Percentiles rank a stretch among this genome's conserved stretches.
These are phyloP conservation scores for Pythium graminicola DNA, from an alignment of 352 stramenopile species.

Conservation along the genomic window DNA sequence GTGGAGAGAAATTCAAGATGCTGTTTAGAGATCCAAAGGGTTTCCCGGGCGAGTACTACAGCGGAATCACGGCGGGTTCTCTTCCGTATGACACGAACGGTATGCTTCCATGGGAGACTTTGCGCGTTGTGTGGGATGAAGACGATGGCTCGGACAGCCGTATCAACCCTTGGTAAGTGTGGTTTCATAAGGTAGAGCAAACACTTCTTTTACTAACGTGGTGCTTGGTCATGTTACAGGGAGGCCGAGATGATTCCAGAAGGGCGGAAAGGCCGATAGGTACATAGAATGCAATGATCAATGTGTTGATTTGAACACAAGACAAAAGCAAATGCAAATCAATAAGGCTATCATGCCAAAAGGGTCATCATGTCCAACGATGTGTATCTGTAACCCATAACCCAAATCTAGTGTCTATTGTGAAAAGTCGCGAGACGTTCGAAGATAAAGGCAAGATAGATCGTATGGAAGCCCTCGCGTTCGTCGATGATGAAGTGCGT, in stretches of 20 bases:
- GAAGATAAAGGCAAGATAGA: background rate
- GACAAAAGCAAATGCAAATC: background rate
- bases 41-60: slow-evolving; percentile 65
- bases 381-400: slow-evolving; percentile 10
- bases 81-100: slow-evolving; percentile 53
- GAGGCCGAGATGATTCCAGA: slow-evolving; percentile 20
- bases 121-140: slow-evolving; percentile 81
- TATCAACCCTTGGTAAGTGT: slow-evolving; percentile 80
- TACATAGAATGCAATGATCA: background rate
- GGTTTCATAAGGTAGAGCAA: too few species aligned
- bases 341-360: too few species aligned
- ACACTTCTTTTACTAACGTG: background rate
- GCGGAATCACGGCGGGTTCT: slow-evolving; percentile 53
- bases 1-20: slow-evolving; percentile 71
- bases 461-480: slow-evolving; percentile 2
- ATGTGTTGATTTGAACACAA: background rate
- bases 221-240: slow-evolving; percentile 6
- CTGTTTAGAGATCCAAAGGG: slow-evolving; percentile 68
- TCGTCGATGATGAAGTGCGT: slow-evolving; percentile 2
- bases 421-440: slow-evolving; percentile 10
- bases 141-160: slow-evolving; percentile 75
- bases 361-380: background rate
- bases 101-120: slow-evolving; percentile 71
- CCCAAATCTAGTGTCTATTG: slow-evolving; percentile 3
- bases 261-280: slow-evolving; percentile 15